Base-by-base conservation (phyloP, 768 basidiomycete species). In the Naganishia randhawae region DNA sequence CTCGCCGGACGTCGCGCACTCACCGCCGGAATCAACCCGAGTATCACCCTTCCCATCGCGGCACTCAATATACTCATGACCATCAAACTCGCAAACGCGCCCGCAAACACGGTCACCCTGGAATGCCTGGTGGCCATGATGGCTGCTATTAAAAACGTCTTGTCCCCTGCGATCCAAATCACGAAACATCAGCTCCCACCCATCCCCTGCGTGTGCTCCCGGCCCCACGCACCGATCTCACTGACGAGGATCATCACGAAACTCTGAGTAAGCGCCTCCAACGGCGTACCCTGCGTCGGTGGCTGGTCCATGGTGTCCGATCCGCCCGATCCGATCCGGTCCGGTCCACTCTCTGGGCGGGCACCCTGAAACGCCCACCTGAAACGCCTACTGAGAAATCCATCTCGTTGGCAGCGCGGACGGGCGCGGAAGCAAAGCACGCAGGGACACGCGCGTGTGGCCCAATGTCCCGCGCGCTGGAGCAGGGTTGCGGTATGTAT, bases 21-120 rank as follows among this genome's bases (percentile, higher is more conserved):
- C 63, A 79, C 78, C 52, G 78, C 84, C 10, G 94, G 92, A 48
- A 95, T 85, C 41, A 98, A 85, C 0, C 88, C 85, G 0, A 92
- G 89, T 0, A 99, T 85, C 52, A 98, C 81, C 76, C 92, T 89
- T 0, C 96, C 96, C 83, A 98, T 85, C n/a, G 86, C 89, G 13
- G 95, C 92, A 16, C 91, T 93, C 61, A 98, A 86, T 48, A 94
- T 83, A 55, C 91, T 93, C 96, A 99, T 99, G 78, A 96, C 81
- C 64, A 89, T 84, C 51, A 99, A 85, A 9, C 92, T 92, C 17
- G 85, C 84, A 72, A 97, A 88, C 1, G 96, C 94, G 35, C 94
- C 96, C 25, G 76, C 83, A 76, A 97, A 97, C 68, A 99, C 92
- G 66, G 87, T 81, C 50, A 88, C 72, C 25, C 92, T 74, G 86